Evolutionary conservation across 257 asterid species (phyloP).

Genomic region (Solanum corneliomulleri): DNA sequence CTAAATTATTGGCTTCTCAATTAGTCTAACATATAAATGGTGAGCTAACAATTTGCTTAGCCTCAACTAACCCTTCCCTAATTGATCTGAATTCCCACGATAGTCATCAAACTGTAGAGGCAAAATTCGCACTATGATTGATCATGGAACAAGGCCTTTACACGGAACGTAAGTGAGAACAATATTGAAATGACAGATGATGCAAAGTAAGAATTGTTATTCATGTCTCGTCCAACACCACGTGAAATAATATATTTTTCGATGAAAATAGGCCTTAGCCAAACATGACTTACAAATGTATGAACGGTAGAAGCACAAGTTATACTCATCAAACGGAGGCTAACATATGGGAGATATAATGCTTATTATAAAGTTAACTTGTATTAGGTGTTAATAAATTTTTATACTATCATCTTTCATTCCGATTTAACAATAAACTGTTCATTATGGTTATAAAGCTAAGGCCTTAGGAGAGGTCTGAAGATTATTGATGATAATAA

Average conservation of each 20-base stretch:
- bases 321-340: not conserved
- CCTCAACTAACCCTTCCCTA: not conserved
- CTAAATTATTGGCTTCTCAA: not conserved
- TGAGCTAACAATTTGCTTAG: no score
- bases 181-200: not conserved
- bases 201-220: no score
- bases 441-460: not conserved
- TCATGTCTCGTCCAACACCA: no score
- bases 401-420: not conserved
- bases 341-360: not conserved
- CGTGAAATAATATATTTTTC: not conserved
- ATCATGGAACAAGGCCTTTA: not conserved
- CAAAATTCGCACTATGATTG: not conserved
- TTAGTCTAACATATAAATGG: not conserved
- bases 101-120: not conserved
- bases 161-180: not conserved
- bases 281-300: not conserved
- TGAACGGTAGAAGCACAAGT: not conserved
- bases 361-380: not conserved
- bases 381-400: not conserved
- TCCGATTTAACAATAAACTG: not conserved
- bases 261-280: not conserved
- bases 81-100: not conserved
- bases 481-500: not conserved
- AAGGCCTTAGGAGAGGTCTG: not conserved